Base-by-base conservation (phyloP, 768 basidiomycete species). In the Kwoniella heveanensis region DNA sequence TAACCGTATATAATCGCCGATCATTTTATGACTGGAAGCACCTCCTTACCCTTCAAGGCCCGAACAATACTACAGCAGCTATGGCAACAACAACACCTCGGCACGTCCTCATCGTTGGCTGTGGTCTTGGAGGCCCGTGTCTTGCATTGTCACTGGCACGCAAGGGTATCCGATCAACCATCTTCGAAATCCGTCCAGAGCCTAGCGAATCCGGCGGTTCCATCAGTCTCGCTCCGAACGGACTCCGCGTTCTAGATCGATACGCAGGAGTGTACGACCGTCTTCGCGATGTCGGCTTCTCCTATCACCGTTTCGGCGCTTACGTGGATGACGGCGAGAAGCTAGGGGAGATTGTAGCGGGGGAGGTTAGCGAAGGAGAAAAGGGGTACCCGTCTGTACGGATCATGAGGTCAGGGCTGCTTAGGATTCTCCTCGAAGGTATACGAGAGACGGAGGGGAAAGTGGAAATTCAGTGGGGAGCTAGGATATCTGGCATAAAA, bases 211-310 rank as follows among this genome's bases (percentile, higher is more conserved):
- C 53, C 26, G 72, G 72, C 2, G 70, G 67, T 2, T 65, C 64
- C 26, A 69, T 74, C 48, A 64, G 39, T 19, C 54, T 74, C 19
- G 65, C 32, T 15, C 67, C 70, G 2, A 59, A 66, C 36, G 72
- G 64, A 19, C 37, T 71, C 4, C 58, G 59, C 15, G 68, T 72
- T 8, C 32, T 74, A 7, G 70, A 74, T 29, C 32, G 56, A 24
- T 32, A 50, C 50, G 57, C 57, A 1, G 68, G 65, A 15, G 55
- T 74, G 15, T 66, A 66, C 24, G 61, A 69, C 32, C 50, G 48
- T 9, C 17, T 74, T 24, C 22, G 47, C 36, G 56, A 32, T 0
- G 25, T 17, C 10, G 72, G 72, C 2, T 69, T 51, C 37, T 2
- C 62, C 1, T 74, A 71, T 53, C n/a, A 60, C 17, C 24, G 47